These are phyloP conservation scores for Silene vulgaris DNA, from an alignment of 179 eudicot species.

Conservation along the genomic window DNA sequence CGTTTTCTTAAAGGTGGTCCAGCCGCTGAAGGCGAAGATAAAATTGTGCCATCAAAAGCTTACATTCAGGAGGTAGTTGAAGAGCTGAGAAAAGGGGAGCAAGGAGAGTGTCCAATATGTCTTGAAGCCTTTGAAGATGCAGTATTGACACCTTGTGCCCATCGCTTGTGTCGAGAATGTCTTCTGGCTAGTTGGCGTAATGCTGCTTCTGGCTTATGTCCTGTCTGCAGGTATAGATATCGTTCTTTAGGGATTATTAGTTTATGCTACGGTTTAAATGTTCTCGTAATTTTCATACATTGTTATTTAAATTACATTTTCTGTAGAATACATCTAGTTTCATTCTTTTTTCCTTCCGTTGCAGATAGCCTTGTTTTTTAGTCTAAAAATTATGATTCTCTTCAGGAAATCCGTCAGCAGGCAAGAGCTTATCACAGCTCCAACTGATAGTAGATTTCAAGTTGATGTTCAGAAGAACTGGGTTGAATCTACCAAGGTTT, in stretches of 20 bases:
- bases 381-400: slow-evolving; percentile 1
- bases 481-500: slow-evolving; percentile 91
- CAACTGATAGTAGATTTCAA: slow-evolving; percentile 82
- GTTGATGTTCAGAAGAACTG: slow-evolving; percentile 82
- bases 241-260: not conserved
- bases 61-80: slow-evolving; percentile 90
- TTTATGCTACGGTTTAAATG: no score
- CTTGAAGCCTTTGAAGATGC: slow-evolving; percentile 99
- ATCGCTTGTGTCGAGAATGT: slow-evolving; percentile 91
- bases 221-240: slow-evolving; percentile 81
- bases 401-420: slow-evolving; percentile 63
- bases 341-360: not conserved
- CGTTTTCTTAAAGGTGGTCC: slow-evolving; percentile 69
- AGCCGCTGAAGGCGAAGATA: slow-evolving; percentile 48
- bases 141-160: slow-evolving; percentile 97
- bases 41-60: slow-evolving; percentile 70
- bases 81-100: slow-evolving; percentile 84
- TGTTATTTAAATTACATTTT: not conserved
- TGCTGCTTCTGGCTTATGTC: slow-evolving; percentile 80
- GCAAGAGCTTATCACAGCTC: slow-evolving; percentile 91
- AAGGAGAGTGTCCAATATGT: slow-evolving; percentile 97
- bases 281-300: no score
- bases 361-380: not conserved
- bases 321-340: not conserved
- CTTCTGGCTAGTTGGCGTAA: slow-evolving; percentile 91